A percentile compares a stretch with the other conserved stretches of the same genome.
Evolutionary conservation across 306 rosid species (phyloP).

Genomic region (Fragaria vesca): DNA sequence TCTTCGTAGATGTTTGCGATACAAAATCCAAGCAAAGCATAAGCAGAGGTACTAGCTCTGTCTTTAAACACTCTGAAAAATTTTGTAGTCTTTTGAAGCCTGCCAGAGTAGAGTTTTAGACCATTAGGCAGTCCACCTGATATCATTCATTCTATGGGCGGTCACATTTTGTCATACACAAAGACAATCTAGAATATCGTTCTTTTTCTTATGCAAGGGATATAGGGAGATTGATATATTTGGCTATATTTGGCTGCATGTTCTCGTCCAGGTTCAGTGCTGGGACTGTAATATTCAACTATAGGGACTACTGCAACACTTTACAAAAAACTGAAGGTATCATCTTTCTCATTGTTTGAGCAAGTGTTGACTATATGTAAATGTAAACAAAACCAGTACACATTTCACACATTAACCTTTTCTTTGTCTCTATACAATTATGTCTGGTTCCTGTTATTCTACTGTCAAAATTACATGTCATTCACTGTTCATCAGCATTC

Average conservation of each 20-base stretch:
- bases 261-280: constrained; percentile 53
- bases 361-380: not conserved
- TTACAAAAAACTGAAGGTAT: constrained; percentile 92
- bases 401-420: not conserved
- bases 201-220: not conserved
- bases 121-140: not conserved
- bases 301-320: constrained; percentile 69
- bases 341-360: constrained; percentile 11
- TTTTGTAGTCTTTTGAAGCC: not conserved
- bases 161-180: not conserved
- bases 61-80: not conserved
- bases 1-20: constrained; percentile 77
- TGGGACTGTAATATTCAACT: constrained; percentile 89
- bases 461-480: not conserved
- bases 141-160: not conserved
- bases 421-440: not conserved
- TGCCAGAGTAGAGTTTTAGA: not conserved
- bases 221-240: constrained; percentile 15
- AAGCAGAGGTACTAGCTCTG: constrained; percentile 52
- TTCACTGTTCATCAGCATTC: not conserved
- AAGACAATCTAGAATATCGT: not conserved
- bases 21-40: constrained; percentile 71
- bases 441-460: not conserved
- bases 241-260: constrained; percentile 2
- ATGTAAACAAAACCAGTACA: not conserved